Conservation (phyloP, 495 filamentous ascomycete species). For the Cladorrhinum samala region DNA sequence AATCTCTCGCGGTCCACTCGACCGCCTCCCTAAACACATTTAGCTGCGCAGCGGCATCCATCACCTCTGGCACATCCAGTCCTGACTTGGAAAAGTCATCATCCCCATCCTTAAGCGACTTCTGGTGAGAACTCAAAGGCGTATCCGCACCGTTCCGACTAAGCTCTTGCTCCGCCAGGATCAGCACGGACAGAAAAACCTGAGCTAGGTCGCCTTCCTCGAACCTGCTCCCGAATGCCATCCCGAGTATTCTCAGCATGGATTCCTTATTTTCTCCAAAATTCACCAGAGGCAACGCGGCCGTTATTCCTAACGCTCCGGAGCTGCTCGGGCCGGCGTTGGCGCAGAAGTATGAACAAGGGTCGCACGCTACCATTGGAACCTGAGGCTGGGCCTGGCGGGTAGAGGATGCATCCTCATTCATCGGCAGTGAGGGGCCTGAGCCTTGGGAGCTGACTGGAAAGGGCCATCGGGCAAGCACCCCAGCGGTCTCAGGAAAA, state of each 20-base stretch:
- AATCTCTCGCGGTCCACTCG: background rate
- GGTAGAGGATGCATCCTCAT: no score
- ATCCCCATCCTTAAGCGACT: no score
- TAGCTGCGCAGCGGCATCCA: background rate
- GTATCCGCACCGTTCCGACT: no score
- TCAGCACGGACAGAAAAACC: background rate
- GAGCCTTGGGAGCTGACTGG: no score
- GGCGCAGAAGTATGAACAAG: background rate
- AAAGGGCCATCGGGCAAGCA: background rate
- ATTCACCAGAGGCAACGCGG: background rate
- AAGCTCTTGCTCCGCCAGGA: background rate
- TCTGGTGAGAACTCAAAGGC: no score
- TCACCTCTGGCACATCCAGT: background rate
- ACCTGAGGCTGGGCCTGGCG: background rate
- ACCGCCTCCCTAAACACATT: background rate
- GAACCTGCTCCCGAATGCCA: background rate
- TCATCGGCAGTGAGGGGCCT: no score
- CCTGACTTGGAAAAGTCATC: no score
- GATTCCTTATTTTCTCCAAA: background rate
- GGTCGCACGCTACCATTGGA: background rate
- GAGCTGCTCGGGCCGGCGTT: background rate
- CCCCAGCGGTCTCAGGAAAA: background rate
- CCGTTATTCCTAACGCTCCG: background rate
- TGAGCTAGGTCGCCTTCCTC: background rate
- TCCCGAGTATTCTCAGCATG: no score